phyloP scores from a whole-genome alignment of 352 stramenopile genomes.

The Phytophthora fragariae region DNA sequence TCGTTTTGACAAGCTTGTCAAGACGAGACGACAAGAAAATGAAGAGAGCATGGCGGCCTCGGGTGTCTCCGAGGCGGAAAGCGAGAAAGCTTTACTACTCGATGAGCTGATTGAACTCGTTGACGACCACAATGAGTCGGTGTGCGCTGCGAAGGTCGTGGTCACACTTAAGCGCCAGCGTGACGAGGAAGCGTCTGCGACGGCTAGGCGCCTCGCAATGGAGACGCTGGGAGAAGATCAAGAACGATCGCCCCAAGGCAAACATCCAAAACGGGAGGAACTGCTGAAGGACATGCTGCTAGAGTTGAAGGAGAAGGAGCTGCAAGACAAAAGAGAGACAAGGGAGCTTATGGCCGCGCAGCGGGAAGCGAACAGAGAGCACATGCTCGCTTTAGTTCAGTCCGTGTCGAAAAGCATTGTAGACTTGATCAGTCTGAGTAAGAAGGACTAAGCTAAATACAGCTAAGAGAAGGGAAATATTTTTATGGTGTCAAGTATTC shows the following conservation, averaged over 20 bases:
- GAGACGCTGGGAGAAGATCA: constrained; percentile 13
- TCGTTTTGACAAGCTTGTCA: constrained; percentile 15
- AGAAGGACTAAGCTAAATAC: constrained; percentile 18
- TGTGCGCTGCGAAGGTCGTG: background rate
- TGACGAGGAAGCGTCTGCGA: constrained; percentile 8
- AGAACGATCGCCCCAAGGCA: background rate
- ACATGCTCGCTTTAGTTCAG: constrained; percentile 15
- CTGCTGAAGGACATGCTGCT: background rate
- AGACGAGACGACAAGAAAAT: constrained; percentile 6
- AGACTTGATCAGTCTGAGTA: constrained; percentile 2
- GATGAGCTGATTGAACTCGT: constrained; percentile 22
- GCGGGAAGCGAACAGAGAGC: constrained; percentile 3
- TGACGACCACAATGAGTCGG: constrained; percentile 3
- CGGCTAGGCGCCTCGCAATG: constrained; percentile 1
- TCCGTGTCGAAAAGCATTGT: constrained; percentile 18
- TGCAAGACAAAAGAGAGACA: constrained; percentile 9
- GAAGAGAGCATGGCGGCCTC: background rate
- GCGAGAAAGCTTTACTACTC: background rate
- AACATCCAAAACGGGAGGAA: background rate
- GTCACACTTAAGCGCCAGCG: constrained; percentile 1
- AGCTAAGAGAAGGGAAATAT: background rate
- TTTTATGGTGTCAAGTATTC: background rate
- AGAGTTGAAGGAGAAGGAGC: no score
- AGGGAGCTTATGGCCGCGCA: background rate
- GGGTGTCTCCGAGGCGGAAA: constrained; percentile 8